phyloP scores from a whole-genome alignment of 352 stramenopile species.

The Phytophthora agathidicida region DNA sequence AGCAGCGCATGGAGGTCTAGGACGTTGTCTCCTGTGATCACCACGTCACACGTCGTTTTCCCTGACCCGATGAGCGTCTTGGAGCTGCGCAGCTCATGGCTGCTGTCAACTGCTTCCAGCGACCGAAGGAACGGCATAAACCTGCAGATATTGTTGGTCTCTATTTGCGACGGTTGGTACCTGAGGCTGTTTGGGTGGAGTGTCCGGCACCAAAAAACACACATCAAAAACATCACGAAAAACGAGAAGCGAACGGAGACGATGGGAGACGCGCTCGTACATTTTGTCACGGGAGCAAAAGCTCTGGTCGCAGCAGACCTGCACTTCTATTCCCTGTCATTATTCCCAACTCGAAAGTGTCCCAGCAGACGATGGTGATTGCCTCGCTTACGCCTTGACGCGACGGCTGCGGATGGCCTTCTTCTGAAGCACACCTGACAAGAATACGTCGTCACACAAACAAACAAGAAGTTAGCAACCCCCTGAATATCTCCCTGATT shows the following conservation, averaged over 20 bases:
- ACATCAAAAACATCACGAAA: slow-evolving; percentile 4
- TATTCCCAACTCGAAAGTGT: slow-evolving; percentile 53
- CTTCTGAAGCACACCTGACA: slow-evolving; percentile 75
- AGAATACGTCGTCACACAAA: neutral
- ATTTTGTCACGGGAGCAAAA: slow-evolving; percentile 43
- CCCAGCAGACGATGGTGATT: slow-evolving; percentile 13
- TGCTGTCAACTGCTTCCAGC: neutral
- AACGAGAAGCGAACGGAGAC: neutral
- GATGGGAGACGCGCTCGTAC: slow-evolving; percentile 16
- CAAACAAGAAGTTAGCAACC: slow-evolving; percentile 2
- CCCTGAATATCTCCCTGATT: slow-evolving; percentile 2
- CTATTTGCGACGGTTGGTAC: too few relatives aligned
- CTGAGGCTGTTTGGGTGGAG: slow-evolving; percentile 1
- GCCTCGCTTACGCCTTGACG: slow-evolving; percentile 73
- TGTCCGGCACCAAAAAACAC: neutral
- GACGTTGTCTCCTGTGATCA: slow-evolving; percentile 44
- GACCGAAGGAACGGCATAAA: slow-evolving; percentile 56
- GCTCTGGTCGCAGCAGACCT: slow-evolving; percentile 29
- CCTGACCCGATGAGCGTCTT: slow-evolving; percentile 65
- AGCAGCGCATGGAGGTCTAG: slow-evolving; percentile 67
- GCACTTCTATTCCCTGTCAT: slow-evolving; percentile 53
- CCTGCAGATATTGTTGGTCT: slow-evolving; percentile 21
- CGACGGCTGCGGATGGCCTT: slow-evolving; percentile 85
- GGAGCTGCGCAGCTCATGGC: slow-evolving; percentile 57
- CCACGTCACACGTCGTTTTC: slow-evolving; percentile 58